Evolutionary conservation across 257 asterid species (phyloP), one percentile per base, ranked within the genome.

Genomic region (Coffea eugenioides): DNA sequence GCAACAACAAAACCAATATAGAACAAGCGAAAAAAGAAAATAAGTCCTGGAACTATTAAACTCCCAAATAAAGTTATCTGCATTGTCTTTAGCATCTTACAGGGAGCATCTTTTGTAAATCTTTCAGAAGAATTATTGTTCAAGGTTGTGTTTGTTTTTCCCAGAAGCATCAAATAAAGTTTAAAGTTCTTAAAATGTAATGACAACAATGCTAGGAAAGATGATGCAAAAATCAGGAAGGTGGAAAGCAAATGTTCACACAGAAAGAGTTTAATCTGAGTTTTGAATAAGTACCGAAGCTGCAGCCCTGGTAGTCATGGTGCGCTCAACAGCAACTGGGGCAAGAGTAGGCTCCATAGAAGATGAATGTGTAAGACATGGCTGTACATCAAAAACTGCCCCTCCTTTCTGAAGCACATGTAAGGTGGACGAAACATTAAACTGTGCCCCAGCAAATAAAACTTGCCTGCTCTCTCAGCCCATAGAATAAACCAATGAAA

Each of bases 321-420:
- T 96, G 84, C 97, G 97, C 89, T 96, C 98, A 73, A 86, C 97
- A 77, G 97, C 93, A 75, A 92, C 98, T 14, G 99, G 99, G 82
- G 98, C 98, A 78, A 94, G 91, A 73, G 99, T 96, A 87, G 99
- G 98, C 90, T 96, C 98, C 93, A 96, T 85, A 48, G 97, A 91
- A 78, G 97, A 93, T 75, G 97, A 92, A 87, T 96, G 98, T 71
- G 97, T 89, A 67, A 91, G 97, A 83, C 98, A 93, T 67, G 98
- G 97, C 86, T 96, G 93, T 69, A 96, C 94, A 80, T 93, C 97
- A 83, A 94, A 88, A 41, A 86, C 81, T 56, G 97, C 98, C 74
- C 97, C 98, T 83, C 92, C 98, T 91, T 90, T 92, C 99, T 96
- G 91, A 74, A 74, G 82, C 7, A 48, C 54, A 46, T 66, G 75